Conservation (phyloP, 2,329 filamentous ascomycete species). For the Chlorencoelia australis region DNA sequence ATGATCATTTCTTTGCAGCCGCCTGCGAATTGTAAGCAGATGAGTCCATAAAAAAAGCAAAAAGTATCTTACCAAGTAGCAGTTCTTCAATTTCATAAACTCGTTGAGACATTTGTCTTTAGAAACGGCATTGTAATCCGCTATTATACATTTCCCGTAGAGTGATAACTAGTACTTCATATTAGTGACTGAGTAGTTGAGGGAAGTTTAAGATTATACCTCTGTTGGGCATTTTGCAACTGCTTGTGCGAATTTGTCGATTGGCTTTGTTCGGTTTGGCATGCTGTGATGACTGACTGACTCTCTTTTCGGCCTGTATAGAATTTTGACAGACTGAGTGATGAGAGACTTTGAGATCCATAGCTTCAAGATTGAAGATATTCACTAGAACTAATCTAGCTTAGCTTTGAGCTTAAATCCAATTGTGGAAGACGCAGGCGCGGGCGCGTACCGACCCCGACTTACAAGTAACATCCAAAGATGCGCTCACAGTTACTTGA, state of each 20-base stretch:
- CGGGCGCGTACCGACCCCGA: too few species aligned
- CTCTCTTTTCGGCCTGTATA: too few species aligned
- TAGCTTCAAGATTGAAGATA: too few species aligned
- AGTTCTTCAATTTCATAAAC: constrained; percentile 78
- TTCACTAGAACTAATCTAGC: too few species aligned
- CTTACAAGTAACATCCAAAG: too few species aligned
- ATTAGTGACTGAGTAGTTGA: constrained; percentile 1
- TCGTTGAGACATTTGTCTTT: constrained; percentile 86
- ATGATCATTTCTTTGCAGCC: constrained; percentile 39
- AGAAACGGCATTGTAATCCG: constrained; percentile 80
- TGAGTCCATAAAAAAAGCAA: constrained; percentile 1
- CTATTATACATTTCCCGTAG: constrained; percentile 86
- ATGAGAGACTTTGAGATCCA: too few species aligned
- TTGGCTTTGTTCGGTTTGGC: constrained; percentile 42
- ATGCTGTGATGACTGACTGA: constrained; percentile 16
- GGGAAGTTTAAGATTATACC: constrained; percentile 32
- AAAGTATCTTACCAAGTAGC: constrained; percentile 58
- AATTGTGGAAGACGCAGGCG: too few species aligned
- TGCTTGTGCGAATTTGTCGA: constrained; percentile 59
- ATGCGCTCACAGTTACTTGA: too few species aligned
- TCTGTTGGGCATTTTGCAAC: constrained; percentile 56
- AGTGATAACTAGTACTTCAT: constrained; percentile 37
- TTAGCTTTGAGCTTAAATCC: too few species aligned
- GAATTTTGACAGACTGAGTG: too few species aligned
- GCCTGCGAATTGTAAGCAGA: constrained; percentile 30